Base-by-base conservation (phyloP, 208 protist species). In the Vickermania spadyakhi region DNA sequence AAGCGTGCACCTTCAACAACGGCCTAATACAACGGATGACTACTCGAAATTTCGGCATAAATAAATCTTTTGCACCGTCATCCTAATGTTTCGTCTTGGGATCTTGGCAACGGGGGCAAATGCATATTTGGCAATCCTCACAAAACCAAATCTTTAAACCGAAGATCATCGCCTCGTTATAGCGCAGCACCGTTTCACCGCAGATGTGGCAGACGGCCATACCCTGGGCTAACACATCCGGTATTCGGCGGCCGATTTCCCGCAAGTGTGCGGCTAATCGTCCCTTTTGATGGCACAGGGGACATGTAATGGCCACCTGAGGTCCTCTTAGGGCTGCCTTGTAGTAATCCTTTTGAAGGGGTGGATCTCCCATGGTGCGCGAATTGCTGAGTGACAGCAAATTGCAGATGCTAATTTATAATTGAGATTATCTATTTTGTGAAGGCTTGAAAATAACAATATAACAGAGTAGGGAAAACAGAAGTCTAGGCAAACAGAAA, bases 171-270 rank as follows among this genome's bases (percentile, higher is more conserved):
- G 21, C 51, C 13, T 55, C 51, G 21, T 7, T 27, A 7, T 18
- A 55, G 13, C 21, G 21, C 21, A 55, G 25, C n/a, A 55, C 51
- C 21, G 51, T 27, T 7, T 55, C 25, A 23, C 51, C 13, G 27
- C 69, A 75, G n/a, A 18, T 25, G 31, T 66, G 57, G 27, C 62
- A 73, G 2, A 72, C 30, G 3, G 65, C 28, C 5, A 66, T 54
- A 21, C 56, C 58, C 51, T 66, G 62, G 62, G 60, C 68, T 22
- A 66, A 53, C 0, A 60, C 65, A 18, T 30, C 28, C 28, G 36
- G 49, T 45, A 66, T 85, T 30, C 86, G 79, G 28, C 66, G 64
- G 14, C 67, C 81, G 25, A 93, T 66, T 58, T 93, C 81, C 62
- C 87, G 81, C 3, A 74, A 42, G 29, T 66, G 77, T 3, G 72